These are phyloP conservation scores for Sclerotinia subarctica DNA, from an alignment of 2,329 filamentous ascomycete species.

Conservation along the genomic window DNA sequence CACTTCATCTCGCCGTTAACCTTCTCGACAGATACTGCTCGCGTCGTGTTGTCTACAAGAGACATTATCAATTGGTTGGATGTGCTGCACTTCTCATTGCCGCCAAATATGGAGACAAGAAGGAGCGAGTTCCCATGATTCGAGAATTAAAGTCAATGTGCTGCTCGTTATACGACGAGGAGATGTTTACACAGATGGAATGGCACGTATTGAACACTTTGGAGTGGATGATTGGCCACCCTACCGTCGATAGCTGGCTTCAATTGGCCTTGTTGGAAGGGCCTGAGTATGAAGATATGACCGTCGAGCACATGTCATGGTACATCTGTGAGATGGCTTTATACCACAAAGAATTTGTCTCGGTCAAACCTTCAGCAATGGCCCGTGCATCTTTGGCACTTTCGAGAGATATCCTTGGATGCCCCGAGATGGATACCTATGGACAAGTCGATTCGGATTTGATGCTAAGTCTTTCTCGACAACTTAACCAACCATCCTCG, in stretches of 20 bases:
- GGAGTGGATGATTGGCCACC: slow-evolving; percentile 93
- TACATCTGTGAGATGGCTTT: slow-evolving; percentile 95
- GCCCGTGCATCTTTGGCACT: slow-evolving; percentile 83
- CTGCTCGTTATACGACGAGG: slow-evolving; percentile 94
- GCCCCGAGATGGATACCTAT: slow-evolving; percentile 70
- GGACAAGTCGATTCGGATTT: slow-evolving; percentile 68
- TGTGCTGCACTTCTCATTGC: slow-evolving; percentile 95
- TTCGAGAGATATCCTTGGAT: slow-evolving; percentile 78
- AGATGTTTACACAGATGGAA: slow-evolving; percentile 99
- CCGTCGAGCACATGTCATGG: slow-evolving; percentile 90
- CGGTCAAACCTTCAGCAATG: slow-evolving; percentile 85
- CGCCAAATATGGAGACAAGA: slow-evolving; percentile 98
- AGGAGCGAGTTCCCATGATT: slow-evolving; percentile 96
- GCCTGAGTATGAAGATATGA: slow-evolving; percentile 67
- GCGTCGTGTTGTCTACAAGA: slow-evolving; percentile 95
- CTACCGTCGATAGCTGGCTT: slow-evolving; percentile 91
- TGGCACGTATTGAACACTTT: slow-evolving; percentile 98
- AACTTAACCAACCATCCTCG: slow-evolving; percentile 63
- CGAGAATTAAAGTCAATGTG: slow-evolving; percentile 98
- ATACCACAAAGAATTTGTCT: slow-evolving; percentile 96
- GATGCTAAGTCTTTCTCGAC: slow-evolving; percentile 50
- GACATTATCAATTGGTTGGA: slow-evolving; percentile 96
- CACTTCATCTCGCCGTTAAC: slow-evolving; percentile 93
- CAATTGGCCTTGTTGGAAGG: slow-evolving; percentile 79
- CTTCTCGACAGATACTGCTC: slow-evolving; percentile 97